Evolutionary conservation across 305 asterid genomes (phyloP).

Genomic region (Fraxinus ornus): DNA sequence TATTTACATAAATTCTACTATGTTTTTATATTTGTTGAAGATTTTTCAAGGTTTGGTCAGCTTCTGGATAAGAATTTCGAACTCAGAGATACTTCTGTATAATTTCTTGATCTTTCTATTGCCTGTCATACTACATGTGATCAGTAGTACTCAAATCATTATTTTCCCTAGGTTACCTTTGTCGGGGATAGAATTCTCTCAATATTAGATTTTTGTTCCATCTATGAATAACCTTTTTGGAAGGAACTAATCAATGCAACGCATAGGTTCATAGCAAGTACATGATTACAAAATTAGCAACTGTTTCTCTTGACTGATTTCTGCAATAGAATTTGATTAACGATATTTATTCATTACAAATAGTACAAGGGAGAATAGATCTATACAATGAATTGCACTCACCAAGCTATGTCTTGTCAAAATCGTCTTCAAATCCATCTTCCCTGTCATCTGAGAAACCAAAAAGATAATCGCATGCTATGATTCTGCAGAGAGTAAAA

Average conservation of each 20-base stretch:
- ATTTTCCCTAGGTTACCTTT: not conserved
- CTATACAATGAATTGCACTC: constrained; percentile 16
- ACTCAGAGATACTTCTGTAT: not conserved
- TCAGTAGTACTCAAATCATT: not conserved
- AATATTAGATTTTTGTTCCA: not conserved
- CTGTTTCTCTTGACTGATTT: not conserved
- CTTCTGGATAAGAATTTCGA: not conserved
- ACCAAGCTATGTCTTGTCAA: constrained; percentile 68
- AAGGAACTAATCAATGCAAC: not conserved
- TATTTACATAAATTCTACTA: not conserved
- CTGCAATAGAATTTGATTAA: not conserved
- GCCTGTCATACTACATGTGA: not conserved
- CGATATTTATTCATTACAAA: not conserved
- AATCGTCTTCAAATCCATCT: constrained; percentile 65
- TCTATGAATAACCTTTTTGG: not conserved
- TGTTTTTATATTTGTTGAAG: not conserved
- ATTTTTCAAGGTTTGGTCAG: not conserved
- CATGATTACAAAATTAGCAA: not conserved
- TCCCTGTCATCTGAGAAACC: constrained; percentile 52
- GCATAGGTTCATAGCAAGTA: not conserved
- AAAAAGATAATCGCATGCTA: constrained; percentile 11
- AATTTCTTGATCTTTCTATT: not conserved
- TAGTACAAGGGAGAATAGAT: not conserved
- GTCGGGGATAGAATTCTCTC: not conserved
- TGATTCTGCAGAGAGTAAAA: not conserved